Base-by-base conservation (phyloP, 2,329 filamentous ascomycete species). In the Xylaria polymorpha region DNA sequence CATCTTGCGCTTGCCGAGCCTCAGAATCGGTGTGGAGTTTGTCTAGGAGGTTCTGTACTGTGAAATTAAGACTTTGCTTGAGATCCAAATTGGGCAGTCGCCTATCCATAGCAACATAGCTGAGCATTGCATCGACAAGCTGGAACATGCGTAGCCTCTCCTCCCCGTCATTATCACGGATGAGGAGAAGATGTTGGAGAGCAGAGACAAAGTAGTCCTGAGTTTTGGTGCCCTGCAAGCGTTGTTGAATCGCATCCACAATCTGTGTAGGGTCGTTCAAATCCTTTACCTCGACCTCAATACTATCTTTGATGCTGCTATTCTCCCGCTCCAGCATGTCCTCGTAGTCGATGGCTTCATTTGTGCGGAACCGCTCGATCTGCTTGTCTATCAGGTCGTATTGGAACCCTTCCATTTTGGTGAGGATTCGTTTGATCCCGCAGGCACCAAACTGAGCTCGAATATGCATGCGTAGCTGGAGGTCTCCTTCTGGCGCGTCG, bases 321-420 rank as follows among this genome's bases (percentile, higher is more conserved):
- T 91, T 93, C 81, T 98, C 96, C 71, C 91, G 88, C 81, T 98
- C 95, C 56, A 98, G 88, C 81, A 98, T 91, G 80, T 98, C 96
- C 83, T 99, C 96, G 79, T 98, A 98, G 83, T 99, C 96, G 79
- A 98, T 97, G 64, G 94, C 94, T 81, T 98, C 95, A 79, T 98
- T 98, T 71, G 92, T 91, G 67, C 93, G 90, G 84, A 96, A 99
- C 63, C 91, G 90, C 80, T 98, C 95, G 77, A 98, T 92, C 83
- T 99, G 96, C 86, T 98, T 98, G 86, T 98, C 95, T 74, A 99
- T 96, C 76, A 97, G 89, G 76, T 99, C 96, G 83, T 98, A 99
- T 81, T 98, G 94, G 84, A 99, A 98, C 51, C 89, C 92, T 81
- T 97, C 94, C 96, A 98, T 98, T 87, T 98, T 99, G 74, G 87